These are phyloP conservation scores for Gastrolobium bilobum DNA, from an alignment of 306 rosid species.

Conservation along the genomic window DNA sequence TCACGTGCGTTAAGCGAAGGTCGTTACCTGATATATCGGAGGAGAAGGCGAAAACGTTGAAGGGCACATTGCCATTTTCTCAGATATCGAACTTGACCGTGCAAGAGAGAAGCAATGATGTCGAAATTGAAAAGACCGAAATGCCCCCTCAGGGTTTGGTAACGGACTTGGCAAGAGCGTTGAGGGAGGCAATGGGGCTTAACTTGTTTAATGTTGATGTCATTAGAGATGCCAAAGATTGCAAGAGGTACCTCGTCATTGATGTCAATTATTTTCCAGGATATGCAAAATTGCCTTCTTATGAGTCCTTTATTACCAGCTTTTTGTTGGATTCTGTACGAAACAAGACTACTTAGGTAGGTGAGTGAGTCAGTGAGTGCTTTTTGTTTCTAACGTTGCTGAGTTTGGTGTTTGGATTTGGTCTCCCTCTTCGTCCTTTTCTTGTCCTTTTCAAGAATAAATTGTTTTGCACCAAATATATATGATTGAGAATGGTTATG, in stretches of 20 bases:
- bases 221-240: constrained; percentile 52
- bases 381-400: background rate
- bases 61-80: constrained; percentile 44
- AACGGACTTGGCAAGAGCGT: constrained; percentile 41
- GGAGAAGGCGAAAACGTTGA: background rate
- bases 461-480: background rate
- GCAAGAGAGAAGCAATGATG: background rate
- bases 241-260: constrained; percentile 46
- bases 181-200: constrained; percentile 56
- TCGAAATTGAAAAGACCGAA: constrained; percentile 37
- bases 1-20: constrained; percentile 57
- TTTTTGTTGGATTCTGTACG: constrained; percentile 48
- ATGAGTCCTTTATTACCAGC: constrained; percentile 48
- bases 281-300: constrained; percentile 61
- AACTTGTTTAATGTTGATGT: constrained; percentile 63
- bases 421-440: too few species aligned
- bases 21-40: constrained; percentile 53
- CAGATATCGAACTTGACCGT: constrained; percentile 51
- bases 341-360: background rate
- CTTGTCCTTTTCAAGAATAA: background rate
- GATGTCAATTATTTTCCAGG: constrained; percentile 73
- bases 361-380: too few species aligned
- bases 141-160: constrained; percentile 50
- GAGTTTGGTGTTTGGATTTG: background rate
- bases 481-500: too few species aligned